phyloP scores from a whole-genome alignment of 495 filamentous ascomycete genomes.

The Neurospora sp. region DNA sequence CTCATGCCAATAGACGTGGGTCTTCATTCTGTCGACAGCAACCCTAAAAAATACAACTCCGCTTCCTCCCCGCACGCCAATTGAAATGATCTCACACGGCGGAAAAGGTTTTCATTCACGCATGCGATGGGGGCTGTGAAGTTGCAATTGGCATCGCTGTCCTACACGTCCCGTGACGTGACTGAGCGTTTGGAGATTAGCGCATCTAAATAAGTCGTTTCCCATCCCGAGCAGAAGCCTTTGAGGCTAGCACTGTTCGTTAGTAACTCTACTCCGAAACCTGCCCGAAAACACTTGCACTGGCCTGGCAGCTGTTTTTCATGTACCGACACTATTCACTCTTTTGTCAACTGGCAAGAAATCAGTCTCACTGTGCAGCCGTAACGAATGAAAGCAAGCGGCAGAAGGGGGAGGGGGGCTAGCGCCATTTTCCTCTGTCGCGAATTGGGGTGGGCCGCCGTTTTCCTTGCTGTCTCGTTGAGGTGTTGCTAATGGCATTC shows the following conservation, averaged over 20 bases:
- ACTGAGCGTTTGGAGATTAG: not conserved
- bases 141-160: not conserved
- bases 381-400: not conserved
- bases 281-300: not conserved
- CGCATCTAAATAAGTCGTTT: not conserved
- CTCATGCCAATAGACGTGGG: conserved; percentile 8
- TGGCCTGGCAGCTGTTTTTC: not conserved
- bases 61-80: not conserved
- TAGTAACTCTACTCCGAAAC: not conserved
- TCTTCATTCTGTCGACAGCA: conserved; percentile 4
- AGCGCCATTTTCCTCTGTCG: not conserved
- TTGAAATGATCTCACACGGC: not conserved
- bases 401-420: not conserved
- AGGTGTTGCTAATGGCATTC: not conserved
- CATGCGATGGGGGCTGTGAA: conserved; percentile 1
- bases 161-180: not conserved
- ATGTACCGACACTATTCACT: not conserved
- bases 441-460: not conserved
- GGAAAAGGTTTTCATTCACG: not conserved
- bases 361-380: not conserved
- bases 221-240: not conserved
- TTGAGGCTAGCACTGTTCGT: not conserved
- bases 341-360: not conserved
- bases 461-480: not conserved
- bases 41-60: not conserved